These are phyloP conservation scores for Hydnomerulius pinastri DNA, from an alignment of 768 basidiomycete species.

Conservation along the genomic window DNA sequence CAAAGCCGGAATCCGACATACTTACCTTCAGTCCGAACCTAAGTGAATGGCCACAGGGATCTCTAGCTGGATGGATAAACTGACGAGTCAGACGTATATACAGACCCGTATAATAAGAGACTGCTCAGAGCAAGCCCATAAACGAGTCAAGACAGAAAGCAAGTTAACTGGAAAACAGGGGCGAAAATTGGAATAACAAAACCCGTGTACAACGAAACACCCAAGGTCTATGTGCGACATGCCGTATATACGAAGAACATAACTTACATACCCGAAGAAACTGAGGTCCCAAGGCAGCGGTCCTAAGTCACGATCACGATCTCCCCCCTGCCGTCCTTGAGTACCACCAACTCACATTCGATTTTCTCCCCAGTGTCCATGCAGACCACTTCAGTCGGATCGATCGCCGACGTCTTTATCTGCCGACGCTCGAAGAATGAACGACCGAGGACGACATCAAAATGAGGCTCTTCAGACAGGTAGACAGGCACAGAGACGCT, in stretches of 20 bases:
- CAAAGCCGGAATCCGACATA: too few species aligned
- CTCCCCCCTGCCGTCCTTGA: slow-evolving; percentile 89
- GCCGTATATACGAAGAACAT: background rate
- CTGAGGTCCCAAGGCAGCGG: background rate
- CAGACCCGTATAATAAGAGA: too few species aligned
- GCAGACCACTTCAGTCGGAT: slow-evolving; percentile 89
- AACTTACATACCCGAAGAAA: background rate
- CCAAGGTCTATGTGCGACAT: background rate
- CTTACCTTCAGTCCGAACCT: too few species aligned
- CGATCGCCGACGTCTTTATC: slow-evolving; percentile 77
- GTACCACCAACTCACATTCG: slow-evolving; percentile 87
- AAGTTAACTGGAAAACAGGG: too few species aligned
- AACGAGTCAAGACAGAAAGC: too few species aligned
- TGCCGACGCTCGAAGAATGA: slow-evolving; percentile 82
- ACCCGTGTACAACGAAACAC: background rate
- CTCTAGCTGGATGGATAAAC: too few species aligned
- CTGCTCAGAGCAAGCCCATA: too few species aligned
- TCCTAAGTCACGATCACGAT: slow-evolving; percentile 78
- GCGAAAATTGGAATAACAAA: too few species aligned
- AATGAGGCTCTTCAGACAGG: slow-evolving; percentile 92
- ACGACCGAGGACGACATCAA: slow-evolving; percentile 91
- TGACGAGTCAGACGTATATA: too few species aligned
- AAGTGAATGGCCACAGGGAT: too few species aligned
- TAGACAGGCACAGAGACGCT: slow-evolving; percentile 65
- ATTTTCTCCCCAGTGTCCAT: slow-evolving; percentile 91